phyloP scores from a whole-genome alignment of 768 basidiomycete genomes.

The Leucogyrophana mollusca region DNA sequence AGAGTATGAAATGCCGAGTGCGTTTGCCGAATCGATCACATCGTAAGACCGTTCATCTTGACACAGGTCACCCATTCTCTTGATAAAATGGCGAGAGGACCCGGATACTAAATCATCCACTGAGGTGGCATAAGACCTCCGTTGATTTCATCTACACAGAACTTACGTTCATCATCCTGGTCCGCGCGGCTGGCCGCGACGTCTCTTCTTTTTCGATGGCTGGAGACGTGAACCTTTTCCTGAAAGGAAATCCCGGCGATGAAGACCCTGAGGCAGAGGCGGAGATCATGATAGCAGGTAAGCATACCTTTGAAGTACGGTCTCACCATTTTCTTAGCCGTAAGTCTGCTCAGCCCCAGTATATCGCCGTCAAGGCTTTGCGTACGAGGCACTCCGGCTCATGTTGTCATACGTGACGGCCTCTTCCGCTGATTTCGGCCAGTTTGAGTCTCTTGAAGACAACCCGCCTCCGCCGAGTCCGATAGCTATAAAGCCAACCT shows the following conservation, averaged over 20 bases:
- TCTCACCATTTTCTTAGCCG: neutral
- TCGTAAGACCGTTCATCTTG: neutral
- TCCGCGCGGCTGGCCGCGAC: conserved; percentile 32
- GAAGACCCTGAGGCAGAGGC: conserved; percentile 71
- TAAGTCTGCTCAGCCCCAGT: conserved; percentile 46
- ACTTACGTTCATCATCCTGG: conserved; percentile 87
- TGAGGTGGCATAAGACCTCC: neutral
- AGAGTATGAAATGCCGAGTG: conserved; percentile 90
- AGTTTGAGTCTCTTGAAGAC: conserved; percentile 16
- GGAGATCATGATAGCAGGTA: conserved; percentile 93
- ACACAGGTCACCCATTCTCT: neutral
- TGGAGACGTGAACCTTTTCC: conserved; percentile 91
- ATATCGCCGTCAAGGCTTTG: conserved; percentile 70
- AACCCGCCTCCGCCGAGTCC: conserved; percentile 33
- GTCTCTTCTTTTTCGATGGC: conserved; percentile 61
- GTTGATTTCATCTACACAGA: conserved; percentile 37
- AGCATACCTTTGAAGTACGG: conserved; percentile 8
- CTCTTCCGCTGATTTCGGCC: conserved; percentile 21
- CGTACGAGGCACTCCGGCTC: conserved; percentile 58
- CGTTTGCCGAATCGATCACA: conserved; percentile 13
- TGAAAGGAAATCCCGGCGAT: conserved; percentile 51
- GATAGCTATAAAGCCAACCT: conserved; percentile 40
- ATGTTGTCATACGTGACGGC: conserved; percentile 70
- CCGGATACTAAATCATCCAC: conserved; percentile 59
- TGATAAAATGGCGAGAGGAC: conserved; percentile 85